Evolutionary conservation across 495 filamentous ascomycete species (phyloP), one percentile per base, ranked within the genome.

Genomic region (Geopyxis carbonaria): DNA sequence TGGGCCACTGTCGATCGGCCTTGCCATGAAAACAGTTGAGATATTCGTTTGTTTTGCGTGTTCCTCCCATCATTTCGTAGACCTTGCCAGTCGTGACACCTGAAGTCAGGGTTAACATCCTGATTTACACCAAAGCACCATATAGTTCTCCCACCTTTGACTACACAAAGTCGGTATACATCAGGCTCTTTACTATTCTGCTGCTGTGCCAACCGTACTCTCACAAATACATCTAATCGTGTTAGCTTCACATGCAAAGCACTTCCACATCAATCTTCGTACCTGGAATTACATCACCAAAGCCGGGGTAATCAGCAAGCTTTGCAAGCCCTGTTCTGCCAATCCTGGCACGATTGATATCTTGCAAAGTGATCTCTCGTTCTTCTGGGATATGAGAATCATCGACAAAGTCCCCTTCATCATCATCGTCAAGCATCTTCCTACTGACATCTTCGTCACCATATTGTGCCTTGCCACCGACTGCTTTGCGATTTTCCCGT

Each of bases 231-330:
- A n/a, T n/a, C n/a, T n/a, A n/a, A n/a, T n/a, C n/a, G n/a, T n/a
- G n/a, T n/a, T n/a, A n/a, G n/a, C n/a, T n/a, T n/a, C n/a, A n/a
- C n/a, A n/a, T n/a, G n/a, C n/a, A n/a, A n/a, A n/a, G n/a, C n/a
- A n/a, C n/a, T n/a, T n/a, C 18, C 2, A 15, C 3, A 13, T 31
- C 13, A 29, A n/a, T 5, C 13, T 23, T 14, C 9, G 13, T 11
- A 44, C 16, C 70, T 25, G 67, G 70, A 42, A 94, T 76, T 21
- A 76, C 69, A 22, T 82, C 67, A 13, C 85, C 76, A 40, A 99
- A 93, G 8, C 76, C 76, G 15, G 89, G 89, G 44, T 80, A 81
- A 63, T 89, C 93, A 63, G 81, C 91, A 29, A 92, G 76, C 51
- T 80, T 70, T 4, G 75, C 75, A 48, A 95, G 85, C 47, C 79